phyloP scores from a whole-genome alignment of 305 asterid genomes.

The Fraxinus sp. region DNA sequence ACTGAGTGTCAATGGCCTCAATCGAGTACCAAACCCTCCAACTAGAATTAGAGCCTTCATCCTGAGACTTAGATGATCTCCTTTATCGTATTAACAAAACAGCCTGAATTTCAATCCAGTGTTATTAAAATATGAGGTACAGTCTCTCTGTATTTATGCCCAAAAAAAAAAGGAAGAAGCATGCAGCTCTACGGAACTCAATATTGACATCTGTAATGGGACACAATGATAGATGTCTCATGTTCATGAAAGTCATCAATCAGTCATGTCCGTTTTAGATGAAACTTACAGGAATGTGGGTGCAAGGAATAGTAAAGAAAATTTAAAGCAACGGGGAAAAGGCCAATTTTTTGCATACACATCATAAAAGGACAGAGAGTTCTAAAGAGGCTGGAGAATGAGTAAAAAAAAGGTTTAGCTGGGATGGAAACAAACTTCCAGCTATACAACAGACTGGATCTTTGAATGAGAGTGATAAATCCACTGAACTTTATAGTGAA shows the following conservation, averaged over 20 bases:
- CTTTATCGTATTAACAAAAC: not conserved
- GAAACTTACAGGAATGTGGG: not conserved
- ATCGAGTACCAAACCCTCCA: slow-evolving; percentile 56
- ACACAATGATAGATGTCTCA: slow-evolving; percentile 22
- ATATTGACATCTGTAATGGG: slow-evolving; percentile 24
- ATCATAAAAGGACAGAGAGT: slow-evolving; percentile 25
- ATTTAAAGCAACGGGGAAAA: slow-evolving; percentile 24
- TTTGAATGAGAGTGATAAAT: slow-evolving; percentile 27
- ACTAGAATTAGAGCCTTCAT: slow-evolving; percentile 62
- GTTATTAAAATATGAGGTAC: slow-evolving; percentile 9
- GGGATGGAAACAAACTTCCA: slow-evolving; percentile 49
- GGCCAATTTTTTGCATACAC: slow-evolving; percentile 24
- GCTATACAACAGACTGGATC: slow-evolving; percentile 52
- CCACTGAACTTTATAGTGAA: slow-evolving; percentile 9
- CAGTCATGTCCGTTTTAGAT: not conserved
- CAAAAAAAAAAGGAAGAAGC: slow-evolving; percentile 22
- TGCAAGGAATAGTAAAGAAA: slow-evolving; percentile 18
- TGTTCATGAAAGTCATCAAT: slow-evolving; percentile 25
- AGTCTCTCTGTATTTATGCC: slow-evolving; percentile 23
- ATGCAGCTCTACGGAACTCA: slow-evolving; percentile 25
- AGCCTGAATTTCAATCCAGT: not conserved
- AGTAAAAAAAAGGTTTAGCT: slow-evolving; percentile 28
- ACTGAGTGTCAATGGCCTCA: slow-evolving; percentile 55
- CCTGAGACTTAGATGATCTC: slow-evolving; percentile 1
- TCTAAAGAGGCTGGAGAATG: slow-evolving; percentile 21